phyloP scores from a whole-genome alignment of 2,329 filamentous ascomycete genomes.

The Aspergillus candidus region DNA sequence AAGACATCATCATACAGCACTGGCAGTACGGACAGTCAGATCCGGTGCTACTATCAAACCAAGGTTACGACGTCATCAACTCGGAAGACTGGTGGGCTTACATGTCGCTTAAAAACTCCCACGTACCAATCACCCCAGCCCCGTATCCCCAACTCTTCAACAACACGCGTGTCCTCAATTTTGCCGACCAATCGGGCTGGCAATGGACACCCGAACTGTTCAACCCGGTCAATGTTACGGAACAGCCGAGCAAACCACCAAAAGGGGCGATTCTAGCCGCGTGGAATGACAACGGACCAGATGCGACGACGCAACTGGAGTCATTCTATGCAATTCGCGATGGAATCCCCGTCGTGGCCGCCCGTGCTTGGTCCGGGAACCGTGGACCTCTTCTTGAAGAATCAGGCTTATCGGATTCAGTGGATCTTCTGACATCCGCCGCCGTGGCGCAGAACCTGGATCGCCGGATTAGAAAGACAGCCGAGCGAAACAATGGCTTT shows the following conservation, averaged over 20 bases:
- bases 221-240: constrained; percentile 43
- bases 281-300: constrained; percentile 53
- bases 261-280: constrained; percentile 47
- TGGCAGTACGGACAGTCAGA: constrained; percentile 53
- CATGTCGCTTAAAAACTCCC: constrained; percentile 51
- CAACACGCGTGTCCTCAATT: constrained; percentile 44
- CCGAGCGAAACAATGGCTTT: constrained; percentile 13
- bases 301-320: constrained; percentile 48
- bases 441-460: constrained; percentile 49
- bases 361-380: constrained; percentile 51
- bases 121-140: constrained; percentile 46
- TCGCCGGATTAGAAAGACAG: constrained; percentile 1
- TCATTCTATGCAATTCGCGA: constrained; percentile 47
- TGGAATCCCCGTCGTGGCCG: constrained; percentile 47
- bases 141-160: constrained; percentile 46
- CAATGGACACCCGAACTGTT: constrained; percentile 48
- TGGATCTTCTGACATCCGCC: constrained; percentile 38
- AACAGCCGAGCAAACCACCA: constrained; percentile 43
- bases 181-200: constrained; percentile 40
- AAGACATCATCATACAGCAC: constrained; percentile 49
- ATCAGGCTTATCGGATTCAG: constrained; percentile 31
- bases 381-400: constrained; percentile 38
- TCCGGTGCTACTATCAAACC: constrained; percentile 41
- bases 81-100: constrained; percentile 52
- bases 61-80: constrained; percentile 49